Evolutionary conservation across 1,139 yeast species (phyloP).

Genomic region (Kodamaea derodonti): DNA sequence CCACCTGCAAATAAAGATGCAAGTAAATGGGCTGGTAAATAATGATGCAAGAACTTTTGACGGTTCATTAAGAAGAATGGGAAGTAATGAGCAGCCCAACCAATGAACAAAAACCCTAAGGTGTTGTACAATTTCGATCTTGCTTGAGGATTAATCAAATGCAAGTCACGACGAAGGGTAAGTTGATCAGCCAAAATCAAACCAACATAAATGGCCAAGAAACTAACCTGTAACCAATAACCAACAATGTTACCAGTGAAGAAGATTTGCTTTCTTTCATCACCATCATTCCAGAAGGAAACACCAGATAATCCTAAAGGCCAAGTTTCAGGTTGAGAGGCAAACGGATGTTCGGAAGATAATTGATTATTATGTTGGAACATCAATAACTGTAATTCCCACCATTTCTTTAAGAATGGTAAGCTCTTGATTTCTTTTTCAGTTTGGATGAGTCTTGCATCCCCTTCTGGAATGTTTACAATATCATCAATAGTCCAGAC

Average conservation of each 20-base stretch:
- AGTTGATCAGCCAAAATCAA: constrained; percentile 67
- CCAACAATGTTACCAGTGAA: constrained; percentile 88
- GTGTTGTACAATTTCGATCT: constrained; percentile 77
- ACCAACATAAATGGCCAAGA: constrained; percentile 64
- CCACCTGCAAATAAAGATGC: constrained; percentile 86
- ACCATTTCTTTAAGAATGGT: constrained; percentile 82
- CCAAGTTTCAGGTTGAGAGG: constrained; percentile 91
- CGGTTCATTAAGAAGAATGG: constrained; percentile 92
- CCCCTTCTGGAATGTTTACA: constrained; percentile 49
- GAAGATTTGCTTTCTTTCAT: constrained; percentile 67
- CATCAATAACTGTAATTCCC: constrained; percentile 85
- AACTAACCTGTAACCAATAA: constrained; percentile 81
- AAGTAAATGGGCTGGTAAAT: constrained; percentile 90
- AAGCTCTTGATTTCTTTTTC: constrained; percentile 55
- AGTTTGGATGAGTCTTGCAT: constrained; percentile 55
- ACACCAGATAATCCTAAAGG: constrained; percentile 91
- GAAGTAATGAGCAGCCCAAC: constrained; percentile 85
- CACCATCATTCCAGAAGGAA: constrained; percentile 88
- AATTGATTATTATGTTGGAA: constrained; percentile 87
- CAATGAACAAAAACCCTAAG: constrained; percentile 77
- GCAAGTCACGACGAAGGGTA: constrained; percentile 66
- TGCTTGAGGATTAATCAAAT: constrained; percentile 56
- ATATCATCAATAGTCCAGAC: constrained; percentile 79
- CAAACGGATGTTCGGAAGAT: constrained; percentile 90
- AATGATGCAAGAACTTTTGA: constrained; percentile 92